Evolutionary conservation across 352 stramenopile genomes (phyloP).

Genomic region (Phytopythium aichiense): DNA sequence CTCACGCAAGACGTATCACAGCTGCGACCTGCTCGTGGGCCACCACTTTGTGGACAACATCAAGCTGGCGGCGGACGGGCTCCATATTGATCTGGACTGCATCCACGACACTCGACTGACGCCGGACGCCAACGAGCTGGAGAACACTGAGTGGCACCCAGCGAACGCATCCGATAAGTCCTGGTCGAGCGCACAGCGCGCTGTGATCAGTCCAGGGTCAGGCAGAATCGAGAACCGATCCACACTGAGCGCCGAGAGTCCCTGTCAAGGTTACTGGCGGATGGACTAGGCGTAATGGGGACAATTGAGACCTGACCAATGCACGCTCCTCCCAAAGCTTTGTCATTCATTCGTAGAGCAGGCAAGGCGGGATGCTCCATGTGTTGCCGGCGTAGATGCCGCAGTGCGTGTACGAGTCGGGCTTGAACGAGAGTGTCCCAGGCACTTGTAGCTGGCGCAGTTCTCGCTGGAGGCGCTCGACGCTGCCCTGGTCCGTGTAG

Average conservation of each 20-base stretch:
- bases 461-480: constrained; percentile 1
- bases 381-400: constrained; percentile 10
- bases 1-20: constrained; percentile 51
- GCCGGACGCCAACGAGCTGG: constrained; percentile 9
- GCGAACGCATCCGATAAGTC: neutral
- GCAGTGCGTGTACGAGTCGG: constrained; percentile 14
- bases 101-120: constrained; percentile 48
- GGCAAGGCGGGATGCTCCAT: constrained; percentile 5
- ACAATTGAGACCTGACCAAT: no score
- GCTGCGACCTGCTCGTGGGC: constrained; percentile 50
- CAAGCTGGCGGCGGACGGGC: constrained; percentile 39
- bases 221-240: neutral
- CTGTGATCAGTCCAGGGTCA: neutral
- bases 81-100: constrained; percentile 51
- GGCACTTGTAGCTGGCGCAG: constrained; percentile 8
- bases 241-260: neutral
- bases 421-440: constrained; percentile 8
- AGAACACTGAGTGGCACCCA: neutral
- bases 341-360: neutral
- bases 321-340: no score
- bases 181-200: neutral
- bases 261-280: neutral
- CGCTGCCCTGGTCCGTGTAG: constrained; percentile 8
- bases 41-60: constrained; percentile 68
- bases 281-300: neutral